Evolutionary conservation across 352 stramenopile genomes (phyloP), one percentile per base, ranked within the genome.

Genomic region (Blastocystis sp.): DNA sequence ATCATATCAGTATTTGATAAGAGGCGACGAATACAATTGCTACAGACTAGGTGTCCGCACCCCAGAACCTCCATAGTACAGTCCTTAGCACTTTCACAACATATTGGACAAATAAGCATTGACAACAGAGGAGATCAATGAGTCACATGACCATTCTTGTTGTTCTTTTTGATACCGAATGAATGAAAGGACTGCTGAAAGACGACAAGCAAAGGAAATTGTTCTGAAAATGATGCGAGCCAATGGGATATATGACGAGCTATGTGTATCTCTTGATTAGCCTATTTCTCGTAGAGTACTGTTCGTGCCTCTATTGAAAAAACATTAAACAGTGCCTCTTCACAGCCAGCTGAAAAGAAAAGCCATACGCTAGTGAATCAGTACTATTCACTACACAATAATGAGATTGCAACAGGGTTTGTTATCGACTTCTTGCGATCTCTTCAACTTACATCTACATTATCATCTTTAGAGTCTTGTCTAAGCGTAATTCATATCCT

Each of bases 91-190:
- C 27, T 30, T 17, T 84, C 73, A 69, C 59, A 30, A 35, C 73
- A 84, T 56, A 84, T 84, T 5, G 73, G 73, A 27, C 73, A 84
- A 19, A 60, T 40, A 15, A 37, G 68, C 73, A 84, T 84, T 22
- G 17, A 54, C 11, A 40, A n/a, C n/a, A 68, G 30, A 69, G 42
- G 48, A 68, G 68, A 58, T 15, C 3, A 33, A 17, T 44, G 17
- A 40, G 24, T 64, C 70, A 60, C 33, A 81, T 24, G 33, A 81
- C 37, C 9, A 13, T 75, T 53, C 24, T 35, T 48, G 11, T 60
- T 48, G 58, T 30, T 17, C 48, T 22, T 40, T 27, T 17, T 0
- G 62, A 37, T n/a, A 33, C 22, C 19, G 22, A 27, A 53, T 84
- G 73, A 66, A 68, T n/a, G 13, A 44, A 11, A 13, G 22, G 24